Conservation (phyloP, 2,329 filamentous ascomycete genomes). For the Magnaporthiopsis incrustans region DNA sequence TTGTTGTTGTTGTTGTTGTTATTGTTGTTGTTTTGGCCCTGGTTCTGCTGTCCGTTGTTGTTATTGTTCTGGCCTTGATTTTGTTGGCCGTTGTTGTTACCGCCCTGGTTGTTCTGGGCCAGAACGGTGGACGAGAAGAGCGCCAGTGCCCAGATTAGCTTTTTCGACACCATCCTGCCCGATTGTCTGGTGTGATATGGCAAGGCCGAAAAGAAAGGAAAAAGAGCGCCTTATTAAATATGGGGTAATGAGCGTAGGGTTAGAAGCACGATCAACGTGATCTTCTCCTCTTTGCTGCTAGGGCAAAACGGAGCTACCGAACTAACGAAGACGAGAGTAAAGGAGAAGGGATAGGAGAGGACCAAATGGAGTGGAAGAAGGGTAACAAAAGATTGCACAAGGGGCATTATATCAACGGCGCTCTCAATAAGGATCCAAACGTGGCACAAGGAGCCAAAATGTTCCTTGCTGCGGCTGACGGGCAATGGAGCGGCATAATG, state of each 20-base stretch:
- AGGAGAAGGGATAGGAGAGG: conserved; percentile 7
- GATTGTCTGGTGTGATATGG: conserved; percentile 3
- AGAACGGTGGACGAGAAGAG: conserved; percentile 19
- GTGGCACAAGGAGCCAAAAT: background rate
- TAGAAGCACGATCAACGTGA: conserved; percentile 26
- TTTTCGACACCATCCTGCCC: conserved; percentile 20
- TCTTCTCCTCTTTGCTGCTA: conserved; percentile 21
- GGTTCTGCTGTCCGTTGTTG: conserved; percentile 8
- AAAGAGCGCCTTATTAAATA: background rate
- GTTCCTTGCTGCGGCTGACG: background rate
- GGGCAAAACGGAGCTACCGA: conserved; percentile 14
- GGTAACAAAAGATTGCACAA: background rate
- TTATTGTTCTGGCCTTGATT: background rate
- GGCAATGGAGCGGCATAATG: background rate
- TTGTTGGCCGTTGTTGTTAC: conserved; percentile 10
- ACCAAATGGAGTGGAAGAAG: background rate
- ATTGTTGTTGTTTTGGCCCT: conserved; percentile 1
- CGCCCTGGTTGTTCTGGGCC: conserved; percentile 13
- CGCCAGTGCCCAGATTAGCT: conserved; percentile 19
- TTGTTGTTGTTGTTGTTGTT: conserved; percentile 9
- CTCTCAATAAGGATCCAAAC: background rate
- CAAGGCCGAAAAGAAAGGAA: conserved; percentile 10
- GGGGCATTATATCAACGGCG: background rate
- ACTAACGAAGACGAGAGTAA: conserved; percentile 12
- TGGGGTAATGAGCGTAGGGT: conserved; percentile 14